These are phyloP conservation scores for Bruguiera sexangula DNA, from an alignment of 345 rosid genomes.

Conservation along the genomic window DNA sequence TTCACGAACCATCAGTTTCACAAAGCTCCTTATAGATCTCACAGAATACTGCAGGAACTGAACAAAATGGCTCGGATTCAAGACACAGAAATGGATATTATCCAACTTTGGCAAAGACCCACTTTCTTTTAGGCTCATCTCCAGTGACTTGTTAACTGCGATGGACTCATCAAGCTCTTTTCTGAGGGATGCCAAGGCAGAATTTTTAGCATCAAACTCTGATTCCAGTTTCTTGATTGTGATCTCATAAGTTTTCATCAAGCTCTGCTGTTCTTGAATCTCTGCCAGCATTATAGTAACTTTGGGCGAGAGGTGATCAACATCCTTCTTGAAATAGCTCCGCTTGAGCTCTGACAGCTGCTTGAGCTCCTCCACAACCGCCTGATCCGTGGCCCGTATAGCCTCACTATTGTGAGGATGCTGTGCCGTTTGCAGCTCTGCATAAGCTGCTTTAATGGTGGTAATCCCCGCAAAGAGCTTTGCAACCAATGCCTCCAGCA, in stretches of 20 bases:
- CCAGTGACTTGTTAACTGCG: constrained; percentile 47
- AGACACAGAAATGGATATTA: constrained; percentile 30
- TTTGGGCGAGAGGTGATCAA: constrained; percentile 69
- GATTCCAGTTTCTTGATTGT: constrained; percentile 64
- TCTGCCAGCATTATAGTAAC: constrained; percentile 84
- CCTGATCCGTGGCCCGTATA: constrained; percentile 72
- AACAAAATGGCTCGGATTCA: constrained; percentile 50
- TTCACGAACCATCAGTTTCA: constrained; percentile 46
- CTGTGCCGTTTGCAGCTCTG: constrained; percentile 91
- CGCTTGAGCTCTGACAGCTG: constrained; percentile 70
- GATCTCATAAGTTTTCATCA: constrained; percentile 80
- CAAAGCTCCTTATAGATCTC: constrained; percentile 57
- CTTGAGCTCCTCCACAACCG: constrained; percentile 73
- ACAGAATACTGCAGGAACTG: constrained; percentile 50
- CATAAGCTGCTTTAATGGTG: constrained; percentile 83
- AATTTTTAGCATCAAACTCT: constrained; percentile 48
- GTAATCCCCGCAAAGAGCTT: constrained; percentile 75
- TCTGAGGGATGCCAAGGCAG: constrained; percentile 29
- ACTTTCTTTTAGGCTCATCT: constrained; percentile 61
- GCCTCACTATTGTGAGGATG: constrained; percentile 69
- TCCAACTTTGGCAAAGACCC: constrained; percentile 60
- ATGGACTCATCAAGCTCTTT: constrained; percentile 34
- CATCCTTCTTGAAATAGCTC: constrained; percentile 55
- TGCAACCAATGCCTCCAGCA: constrained; percentile 64
- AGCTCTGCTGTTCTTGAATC: constrained; percentile 90